Evolutionary conservation across 106 monocot genomes (phyloP).

Genomic region (Phalaenopsis equestris): DNA sequence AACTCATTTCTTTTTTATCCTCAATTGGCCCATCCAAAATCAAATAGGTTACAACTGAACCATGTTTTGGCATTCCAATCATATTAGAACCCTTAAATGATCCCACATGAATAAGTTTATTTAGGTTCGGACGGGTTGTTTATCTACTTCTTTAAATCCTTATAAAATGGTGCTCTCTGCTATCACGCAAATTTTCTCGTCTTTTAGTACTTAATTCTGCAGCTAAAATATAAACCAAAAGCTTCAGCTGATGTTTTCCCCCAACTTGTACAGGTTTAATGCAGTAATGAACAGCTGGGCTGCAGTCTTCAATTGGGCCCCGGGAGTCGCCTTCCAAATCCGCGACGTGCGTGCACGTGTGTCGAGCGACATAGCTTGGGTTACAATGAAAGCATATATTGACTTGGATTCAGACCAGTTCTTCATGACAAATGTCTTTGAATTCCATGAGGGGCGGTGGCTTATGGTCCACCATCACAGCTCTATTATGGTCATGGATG

Average conservation of each 20-base stretch:
- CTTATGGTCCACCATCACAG: constrained; percentile 85
- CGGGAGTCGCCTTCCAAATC: constrained; percentile 36
- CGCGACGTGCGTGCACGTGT: constrained; percentile 65
- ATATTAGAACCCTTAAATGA: too few species aligned
- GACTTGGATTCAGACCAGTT: constrained; percentile 46
- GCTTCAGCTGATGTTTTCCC: background rate
- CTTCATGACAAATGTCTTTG: constrained; percentile 70
- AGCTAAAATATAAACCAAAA: background rate
- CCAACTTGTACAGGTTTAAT: constrained; percentile 22
- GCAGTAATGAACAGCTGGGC: constrained; percentile 63
- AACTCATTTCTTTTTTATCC: too few species aligned
- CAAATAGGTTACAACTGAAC: too few species aligned
- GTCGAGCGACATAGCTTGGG: constrained; percentile 49
- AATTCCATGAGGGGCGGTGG: constrained; percentile 54
- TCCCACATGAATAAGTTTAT: too few species aligned
- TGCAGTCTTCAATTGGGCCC: constrained; percentile 58
- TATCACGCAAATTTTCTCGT: too few species aligned
- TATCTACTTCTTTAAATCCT: too few species aligned
- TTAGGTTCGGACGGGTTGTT: too few species aligned
- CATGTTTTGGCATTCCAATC: too few species aligned
- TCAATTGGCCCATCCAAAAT: too few species aligned
- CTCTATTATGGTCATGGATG: constrained; percentile 32
- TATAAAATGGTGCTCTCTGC: too few species aligned
- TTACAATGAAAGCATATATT: constrained; percentile 76
- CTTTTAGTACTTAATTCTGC: background rate